Conservation (phyloP, 345 rosid species). For the Aquilaria malaccensis region DNA sequence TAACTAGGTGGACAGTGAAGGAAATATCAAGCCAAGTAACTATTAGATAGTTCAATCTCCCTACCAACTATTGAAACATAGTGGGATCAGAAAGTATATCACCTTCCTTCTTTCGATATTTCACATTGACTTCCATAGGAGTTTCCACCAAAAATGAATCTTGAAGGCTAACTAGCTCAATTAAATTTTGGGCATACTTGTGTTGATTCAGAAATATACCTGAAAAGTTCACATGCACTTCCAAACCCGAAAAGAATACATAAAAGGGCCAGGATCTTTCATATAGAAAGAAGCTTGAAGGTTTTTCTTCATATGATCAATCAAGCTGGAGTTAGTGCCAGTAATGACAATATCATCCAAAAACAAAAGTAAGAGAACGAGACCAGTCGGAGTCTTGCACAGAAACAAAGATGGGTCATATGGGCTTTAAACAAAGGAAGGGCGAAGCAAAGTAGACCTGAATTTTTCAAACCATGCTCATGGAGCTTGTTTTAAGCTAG, state of each 20-base stretch:
- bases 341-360: slow-evolving; percentile 5
- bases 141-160: slow-evolving; percentile 5
- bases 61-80: too few relatives aligned
- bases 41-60: too few relatives aligned
- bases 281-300: slow-evolving; percentile 1
- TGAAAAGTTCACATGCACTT: not conserved
- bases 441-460: not conserved
- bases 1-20: slow-evolving; percentile 1
- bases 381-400: not conserved
- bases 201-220: not conserved
- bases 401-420: slow-evolving; percentile 8
- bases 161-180: not conserved
- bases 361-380: not conserved
- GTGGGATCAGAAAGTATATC: too few relatives aligned
- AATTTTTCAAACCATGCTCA: not conserved
- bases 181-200: not conserved
- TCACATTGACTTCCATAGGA: not conserved
- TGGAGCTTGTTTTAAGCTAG: slow-evolving; percentile 8
- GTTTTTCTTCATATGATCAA: not conserved
- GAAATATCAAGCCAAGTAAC: not conserved
- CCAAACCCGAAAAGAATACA: not conserved
- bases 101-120: not conserved
- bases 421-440: not conserved
- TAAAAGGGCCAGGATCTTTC: slow-evolving; percentile 5
- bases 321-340: not conserved